Conservation (phyloP, 2,329 filamentous ascomycete species). For the Colletotrichum aenigma region DNA sequence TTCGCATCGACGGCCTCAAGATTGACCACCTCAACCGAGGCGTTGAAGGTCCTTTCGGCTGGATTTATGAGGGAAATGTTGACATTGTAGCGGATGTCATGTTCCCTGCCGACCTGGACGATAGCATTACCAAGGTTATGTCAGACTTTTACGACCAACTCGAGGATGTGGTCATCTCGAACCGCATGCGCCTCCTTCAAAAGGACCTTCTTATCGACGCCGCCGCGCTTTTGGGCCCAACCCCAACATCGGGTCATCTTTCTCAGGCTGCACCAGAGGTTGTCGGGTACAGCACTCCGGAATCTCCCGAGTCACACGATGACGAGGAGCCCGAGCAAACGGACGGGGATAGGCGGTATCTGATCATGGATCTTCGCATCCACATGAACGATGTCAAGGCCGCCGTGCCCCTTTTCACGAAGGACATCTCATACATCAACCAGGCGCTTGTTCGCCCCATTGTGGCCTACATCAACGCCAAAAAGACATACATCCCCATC, state of each 20-base stretch:
- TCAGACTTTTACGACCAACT: conserved; percentile 96
- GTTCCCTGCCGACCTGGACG: conserved; percentile 87
- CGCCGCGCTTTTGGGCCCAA: conserved; percentile 23
- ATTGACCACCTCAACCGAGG: conserved; percentile 96
- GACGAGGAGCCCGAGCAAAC: not conserved
- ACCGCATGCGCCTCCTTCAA: conserved; percentile 68
- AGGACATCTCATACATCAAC: conserved; percentile 92
- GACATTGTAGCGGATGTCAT: conserved; percentile 96
- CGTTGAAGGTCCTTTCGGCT: conserved; percentile 91
- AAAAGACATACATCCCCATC: conserved; percentile 93
- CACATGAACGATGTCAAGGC: conserved; percentile 95
- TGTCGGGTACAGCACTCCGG: not conserved
- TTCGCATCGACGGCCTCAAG: conserved; percentile 90
- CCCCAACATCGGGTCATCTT: conserved; percentile 36
- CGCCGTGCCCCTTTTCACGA: conserved; percentile 89
- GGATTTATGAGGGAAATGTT: conserved; percentile 97
- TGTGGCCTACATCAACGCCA: conserved; percentile 96
- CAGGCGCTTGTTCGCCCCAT: conserved; percentile 95
- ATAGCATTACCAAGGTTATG: conserved; percentile 91
- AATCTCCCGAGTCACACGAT: not conserved
- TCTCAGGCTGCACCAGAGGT: conserved; percentile 26
- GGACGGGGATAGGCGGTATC: conserved; percentile 73
- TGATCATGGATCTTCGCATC: conserved; percentile 94
- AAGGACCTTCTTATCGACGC: conserved; percentile 37
- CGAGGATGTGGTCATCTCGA: conserved; percentile 87